Percentiles rank a stretch among this genome's conserved stretches.
Conservation (phyloP, 768 basidiomycete genomes). For the Suillus ampliporus region DNA sequence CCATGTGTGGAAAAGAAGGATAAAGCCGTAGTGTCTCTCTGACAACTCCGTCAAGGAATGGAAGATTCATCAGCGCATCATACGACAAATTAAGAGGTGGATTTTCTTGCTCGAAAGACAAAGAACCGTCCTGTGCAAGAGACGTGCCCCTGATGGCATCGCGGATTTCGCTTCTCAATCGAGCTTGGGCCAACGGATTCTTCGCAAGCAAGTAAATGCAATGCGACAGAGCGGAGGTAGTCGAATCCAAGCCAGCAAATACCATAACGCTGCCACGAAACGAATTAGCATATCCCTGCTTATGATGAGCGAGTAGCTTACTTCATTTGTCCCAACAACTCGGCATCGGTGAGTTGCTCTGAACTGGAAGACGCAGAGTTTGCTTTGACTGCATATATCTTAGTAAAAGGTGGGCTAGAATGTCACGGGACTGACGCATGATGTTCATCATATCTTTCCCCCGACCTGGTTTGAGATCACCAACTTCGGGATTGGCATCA, state of each 20-base stretch:
- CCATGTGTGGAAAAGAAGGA: conserved; percentile 23
- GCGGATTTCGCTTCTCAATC: conserved; percentile 11
- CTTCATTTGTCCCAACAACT: conserved; percentile 37
- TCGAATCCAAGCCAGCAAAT: conserved; percentile 24
- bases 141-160: conserved; percentile 18
- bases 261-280: conserved; percentile 25
- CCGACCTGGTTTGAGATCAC: conserved; percentile 15
- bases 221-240: conserved; percentile 27
- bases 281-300: background rate
- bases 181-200: conserved; percentile 12
- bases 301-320: conserved; percentile 6
- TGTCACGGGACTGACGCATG: conserved; percentile 25
- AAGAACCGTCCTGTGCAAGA: conserved; percentile 8
- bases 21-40: conserved; percentile 41
- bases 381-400: conserved; percentile 24
- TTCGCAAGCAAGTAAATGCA: conserved; percentile 19
- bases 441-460: conserved; percentile 36
- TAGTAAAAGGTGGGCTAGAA: background rate
- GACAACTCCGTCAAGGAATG: conserved; percentile 48
- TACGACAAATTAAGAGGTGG: conserved; percentile 23
- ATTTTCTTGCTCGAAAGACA: conserved; percentile 26
- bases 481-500: conserved; percentile 2
- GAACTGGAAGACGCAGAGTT: conserved; percentile 24
- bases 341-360: conserved; percentile 27
- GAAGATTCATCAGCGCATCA: conserved; percentile 41